Evolutionary conservation across 164 flowering plant species (phyloP), one percentile per base, ranked within the genome.

Genomic region (Vitis labrusca): DNA sequence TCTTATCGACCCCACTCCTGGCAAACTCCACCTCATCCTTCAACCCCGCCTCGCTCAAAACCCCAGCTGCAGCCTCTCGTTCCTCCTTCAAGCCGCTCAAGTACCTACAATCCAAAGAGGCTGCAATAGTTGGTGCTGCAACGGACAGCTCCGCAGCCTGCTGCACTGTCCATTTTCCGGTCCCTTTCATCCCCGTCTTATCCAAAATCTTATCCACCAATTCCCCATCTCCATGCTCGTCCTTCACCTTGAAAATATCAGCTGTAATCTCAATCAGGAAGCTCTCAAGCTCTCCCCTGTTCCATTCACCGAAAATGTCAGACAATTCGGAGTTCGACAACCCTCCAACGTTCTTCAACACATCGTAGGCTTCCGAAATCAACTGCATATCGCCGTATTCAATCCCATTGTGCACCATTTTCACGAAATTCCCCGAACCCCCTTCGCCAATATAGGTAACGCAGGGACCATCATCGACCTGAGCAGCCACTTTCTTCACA

Each of bases 131-230:
- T 0, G 87, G 87, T 0, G 87, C 87, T 4, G 87, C 85, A 9
- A 82, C 80, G 1, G 87, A 81, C 7, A 84, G 69, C 77, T 84
- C 85, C 1, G 87, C 85, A 0, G 87, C 87, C 65, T 84, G 83
- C 75, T 84, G 87, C 11, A 84, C 87, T 0, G 87, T 84, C 87
- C 87, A 84, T 29, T 84, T 84, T 61, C 87, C 87, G 2, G 87
- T 84, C 10, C 87, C 87, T 60, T 84, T 84, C 85, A 84, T 82
- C 52, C 87, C 87, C 1, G 87, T 84, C 74, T 81, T 82, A 62
- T 84, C 87, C 77, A 84, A 66, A 67, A 84, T 78, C 85, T 82
- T 84, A 67, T 84, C 87, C 30, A 84, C 85, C 79, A 84, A 78
- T 9, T 74, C 61, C 23, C 83, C 87, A 15, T 76, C 77, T 2